A percentile compares a stretch with the other conserved stretches of the same genome.
These are phyloP conservation scores for Ochetophila trinervis DNA, from an alignment of 306 rosid species.

Conservation along the genomic window DNA sequence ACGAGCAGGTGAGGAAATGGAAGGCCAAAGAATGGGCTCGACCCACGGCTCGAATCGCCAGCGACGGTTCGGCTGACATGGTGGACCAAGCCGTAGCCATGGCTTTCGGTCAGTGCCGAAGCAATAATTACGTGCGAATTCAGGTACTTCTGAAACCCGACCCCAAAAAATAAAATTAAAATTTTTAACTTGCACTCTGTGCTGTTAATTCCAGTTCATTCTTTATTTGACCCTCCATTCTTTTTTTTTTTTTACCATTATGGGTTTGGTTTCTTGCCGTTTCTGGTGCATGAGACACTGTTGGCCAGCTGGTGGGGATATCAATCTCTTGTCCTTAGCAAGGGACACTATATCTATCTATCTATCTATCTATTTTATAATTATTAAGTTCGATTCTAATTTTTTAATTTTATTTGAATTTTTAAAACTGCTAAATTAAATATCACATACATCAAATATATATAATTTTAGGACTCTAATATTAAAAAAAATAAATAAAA, in stretches of 20 bases:
- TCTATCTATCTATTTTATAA: too few species aligned
- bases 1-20: conserved; percentile 69
- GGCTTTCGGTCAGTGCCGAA: conserved; percentile 80
- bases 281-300: conserved; percentile 28
- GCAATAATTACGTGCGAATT: conserved; percentile 82
- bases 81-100: conserved; percentile 95
- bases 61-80: conserved; percentile 83
- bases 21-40: conserved; percentile 90
- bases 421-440: too few species aligned
- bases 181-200: conserved; percentile 20
- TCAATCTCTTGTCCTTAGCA: not conserved
- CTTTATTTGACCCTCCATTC: not conserved
- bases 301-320: conserved; percentile 31
- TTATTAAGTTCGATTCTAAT: too few species aligned
- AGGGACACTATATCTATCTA: not conserved
- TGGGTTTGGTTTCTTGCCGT: conserved; percentile 12
- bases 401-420: too few species aligned
- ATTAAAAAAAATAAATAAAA: too few species aligned
- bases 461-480: too few species aligned
- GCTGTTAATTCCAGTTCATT: not conserved
- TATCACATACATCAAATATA: too few species aligned
- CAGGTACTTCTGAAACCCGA: conserved; percentile 51
- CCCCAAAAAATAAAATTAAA: too few species aligned
- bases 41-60: conserved; percentile 79
- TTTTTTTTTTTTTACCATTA: not conserved